These are phyloP conservation scores for Ceratobasidium sp. DNA, from an alignment of 1,284 basidiomycete genomes.

Conservation along the genomic window DNA sequence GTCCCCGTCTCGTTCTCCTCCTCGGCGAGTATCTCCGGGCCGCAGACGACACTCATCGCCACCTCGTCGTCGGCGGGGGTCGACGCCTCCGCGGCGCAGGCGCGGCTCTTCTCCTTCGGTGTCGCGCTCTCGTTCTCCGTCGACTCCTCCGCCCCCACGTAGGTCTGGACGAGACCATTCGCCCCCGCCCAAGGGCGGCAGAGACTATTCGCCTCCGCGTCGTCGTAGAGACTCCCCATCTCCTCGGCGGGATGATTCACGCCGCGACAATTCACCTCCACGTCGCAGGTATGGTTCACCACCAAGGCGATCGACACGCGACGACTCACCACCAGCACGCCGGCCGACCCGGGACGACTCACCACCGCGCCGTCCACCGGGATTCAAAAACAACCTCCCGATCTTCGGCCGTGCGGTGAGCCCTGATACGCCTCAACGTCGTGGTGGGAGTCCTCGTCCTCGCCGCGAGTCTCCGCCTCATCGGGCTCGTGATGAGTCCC, in stretches of 20 bases:
- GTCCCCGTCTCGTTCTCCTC: constrained; percentile 24
- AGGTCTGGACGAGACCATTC: constrained; percentile 46
- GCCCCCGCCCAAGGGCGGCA: constrained; percentile 46
- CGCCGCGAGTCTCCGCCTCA: constrained; percentile 33
- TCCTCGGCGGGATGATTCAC: constrained; percentile 40
- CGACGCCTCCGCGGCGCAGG: constrained; percentile 22
- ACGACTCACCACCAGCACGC: constrained; percentile 45
- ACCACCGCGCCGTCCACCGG: constrained; percentile 41
- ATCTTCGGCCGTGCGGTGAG: constrained; percentile 15
- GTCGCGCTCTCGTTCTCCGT: constrained; percentile 5
- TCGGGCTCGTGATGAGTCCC: neutral
- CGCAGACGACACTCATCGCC: constrained; percentile 48
- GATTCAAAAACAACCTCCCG: constrained; percentile 42
- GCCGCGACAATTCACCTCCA: neutral
- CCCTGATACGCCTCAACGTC: constrained; percentile 26
- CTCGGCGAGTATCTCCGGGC: constrained; percentile 34
- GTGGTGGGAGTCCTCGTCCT: constrained; percentile 23
- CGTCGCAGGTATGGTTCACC: constrained; percentile 45
- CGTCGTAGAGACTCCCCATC: constrained; percentile 48
- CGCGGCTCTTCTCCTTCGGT: constrained; percentile 30
- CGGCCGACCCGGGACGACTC: constrained; percentile 39
- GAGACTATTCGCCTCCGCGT: constrained; percentile 46
- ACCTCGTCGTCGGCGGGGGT: constrained; percentile 46
- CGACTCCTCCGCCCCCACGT: constrained; percentile 32
- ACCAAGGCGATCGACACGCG: constrained; percentile 28